These are phyloP conservation scores for Protomyces gravidus DNA, from an alignment of 1,139 yeast species.

Conservation along the genomic window DNA sequence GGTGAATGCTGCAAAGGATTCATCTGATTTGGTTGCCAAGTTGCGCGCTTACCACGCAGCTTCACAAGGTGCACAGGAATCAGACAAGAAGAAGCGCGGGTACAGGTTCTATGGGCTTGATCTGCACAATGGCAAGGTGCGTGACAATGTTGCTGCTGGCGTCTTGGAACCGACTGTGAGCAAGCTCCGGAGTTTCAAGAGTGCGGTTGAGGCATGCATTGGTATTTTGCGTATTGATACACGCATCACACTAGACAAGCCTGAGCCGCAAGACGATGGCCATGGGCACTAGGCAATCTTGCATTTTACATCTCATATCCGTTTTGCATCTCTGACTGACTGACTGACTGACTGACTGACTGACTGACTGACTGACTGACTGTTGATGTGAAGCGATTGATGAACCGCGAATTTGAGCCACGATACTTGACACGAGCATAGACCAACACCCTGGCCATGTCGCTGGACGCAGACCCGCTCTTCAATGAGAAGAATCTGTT, in stretches of 20 bases:
- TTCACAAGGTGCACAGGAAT: conserved; percentile 75
- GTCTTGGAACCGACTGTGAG: conserved; percentile 94
- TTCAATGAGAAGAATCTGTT: conserved; percentile 22
- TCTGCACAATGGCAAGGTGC: conserved; percentile 82
- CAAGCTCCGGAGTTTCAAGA: conserved; percentile 85
- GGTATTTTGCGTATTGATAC: conserved; percentile 97
- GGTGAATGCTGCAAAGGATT: conserved; percentile 95
- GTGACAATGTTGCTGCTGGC: conserved; percentile 77
- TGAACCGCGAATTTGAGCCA: too few species aligned
- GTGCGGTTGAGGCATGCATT: conserved; percentile 96
- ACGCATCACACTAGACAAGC: conserved; percentile 94
- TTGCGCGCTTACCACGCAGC: conserved; percentile 96
- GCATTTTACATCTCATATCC: too few species aligned
- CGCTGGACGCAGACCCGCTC: conserved; percentile 20
- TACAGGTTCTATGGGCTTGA: conserved; percentile 92
- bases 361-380: too few species aligned
- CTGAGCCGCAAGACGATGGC: conserved; percentile 77
- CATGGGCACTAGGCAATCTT: conserved; percentile 42
- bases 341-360: too few species aligned
- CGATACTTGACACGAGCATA: too few species aligned
- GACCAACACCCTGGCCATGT: conserved; percentile 3
- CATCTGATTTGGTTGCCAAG: conserved; percentile 90
- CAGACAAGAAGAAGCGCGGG: conserved; percentile 74
- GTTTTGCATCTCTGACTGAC: too few species aligned
- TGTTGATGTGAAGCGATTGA: too few species aligned